Percentiles rank a stretch among this genome's conserved stretches.
Evolutionary conservation across 352 stramenopile genomes (phyloP).

Genomic region (Pythium coloratum): DNA sequence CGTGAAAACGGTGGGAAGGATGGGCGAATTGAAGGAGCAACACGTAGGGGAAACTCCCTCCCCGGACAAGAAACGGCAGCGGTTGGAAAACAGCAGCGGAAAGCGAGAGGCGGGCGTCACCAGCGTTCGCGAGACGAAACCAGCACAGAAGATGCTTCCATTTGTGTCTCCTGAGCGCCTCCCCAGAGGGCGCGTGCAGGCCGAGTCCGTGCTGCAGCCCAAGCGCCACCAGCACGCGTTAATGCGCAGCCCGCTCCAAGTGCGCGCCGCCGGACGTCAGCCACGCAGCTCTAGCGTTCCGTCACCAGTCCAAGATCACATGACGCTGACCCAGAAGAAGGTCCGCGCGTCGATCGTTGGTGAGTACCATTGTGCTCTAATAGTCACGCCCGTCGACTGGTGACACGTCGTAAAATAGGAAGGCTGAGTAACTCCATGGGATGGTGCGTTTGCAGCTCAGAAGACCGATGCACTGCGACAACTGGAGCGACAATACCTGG

Average conservation of each 20-base stretch:
- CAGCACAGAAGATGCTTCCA: constrained; percentile 14
- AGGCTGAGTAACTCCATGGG: not conserved
- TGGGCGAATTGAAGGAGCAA: not conserved
- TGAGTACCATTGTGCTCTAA: constrained; percentile 2
- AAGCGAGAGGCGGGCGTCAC: not conserved
- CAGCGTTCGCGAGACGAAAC: not conserved
- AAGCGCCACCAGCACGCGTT: not conserved
- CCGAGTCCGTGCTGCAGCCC: not conserved
- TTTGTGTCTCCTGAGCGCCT: constrained; percentile 25
- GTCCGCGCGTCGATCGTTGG: constrained; percentile 23
- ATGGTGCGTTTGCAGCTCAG: constrained; percentile 25
- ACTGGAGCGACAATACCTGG: constrained; percentile 29
- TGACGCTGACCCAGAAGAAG: constrained; percentile 18
- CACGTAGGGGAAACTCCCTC: not conserved
- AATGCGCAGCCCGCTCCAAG: constrained; percentile 16
- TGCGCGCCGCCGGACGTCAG: not conserved
- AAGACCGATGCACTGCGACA: constrained; percentile 24
- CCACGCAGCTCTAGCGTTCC: not conserved
- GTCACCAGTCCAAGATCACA: constrained; percentile 21
- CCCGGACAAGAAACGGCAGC: not conserved
- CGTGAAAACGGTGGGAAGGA: not conserved
- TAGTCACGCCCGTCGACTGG: not conserved
- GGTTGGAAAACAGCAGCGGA: not conserved
- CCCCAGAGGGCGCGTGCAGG: not conserved
- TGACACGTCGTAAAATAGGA: not conserved